Base-by-base conservation (phyloP, 2,329 filamentous ascomycete species). In the Myriosclerotinia curreyana region DNA sequence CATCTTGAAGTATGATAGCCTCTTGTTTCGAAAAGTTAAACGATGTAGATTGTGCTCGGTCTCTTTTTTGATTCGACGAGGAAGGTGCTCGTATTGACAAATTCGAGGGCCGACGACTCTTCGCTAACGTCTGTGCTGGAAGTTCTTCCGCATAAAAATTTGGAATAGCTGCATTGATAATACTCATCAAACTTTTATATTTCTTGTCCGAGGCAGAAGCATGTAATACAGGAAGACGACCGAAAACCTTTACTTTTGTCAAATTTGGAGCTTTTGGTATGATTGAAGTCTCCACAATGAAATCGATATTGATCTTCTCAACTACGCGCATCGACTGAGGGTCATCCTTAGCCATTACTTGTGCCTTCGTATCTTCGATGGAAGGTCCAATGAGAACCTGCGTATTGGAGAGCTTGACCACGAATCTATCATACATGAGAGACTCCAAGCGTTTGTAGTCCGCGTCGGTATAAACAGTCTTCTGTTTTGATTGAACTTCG, bases 401-500 rank as follows among this genome's bases (percentile, higher is more conserved):
- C 0, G 95, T 99, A 0, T 94, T 96, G 25, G 96, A 89, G 36
- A 99, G 81, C 73, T 96, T 96, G 70, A 99, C 85, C 50, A 92
- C 81, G 75, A 99, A 99, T 63, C 92, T 95, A 81, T 99, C 95
- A 74, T 99, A 99, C 90, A 99, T 96, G 71, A 96, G 82, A 20
- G 89, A 90, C 75, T 98, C 92, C 5, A 99, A 84, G 53, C 88
- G 86, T 75, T 90, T 88, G 75, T 92, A 92, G 73, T 99, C 96
- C 66, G 94, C 88, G 17, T 96, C 91, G 8, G 88, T 95, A 73
- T 96, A 97, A 34, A 90, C 81, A 64, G 93, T 89, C 62, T 87
- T 90, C 73, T 98, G 92, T 74, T 97, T 99, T 25, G 89, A 86
- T 73, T 98, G 92, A 3, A 99, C 87, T 65, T 98, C 89, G 69